Base-by-base conservation (phyloP, 345 rosid genomes). In the Capsella bursapastoris region DNA sequence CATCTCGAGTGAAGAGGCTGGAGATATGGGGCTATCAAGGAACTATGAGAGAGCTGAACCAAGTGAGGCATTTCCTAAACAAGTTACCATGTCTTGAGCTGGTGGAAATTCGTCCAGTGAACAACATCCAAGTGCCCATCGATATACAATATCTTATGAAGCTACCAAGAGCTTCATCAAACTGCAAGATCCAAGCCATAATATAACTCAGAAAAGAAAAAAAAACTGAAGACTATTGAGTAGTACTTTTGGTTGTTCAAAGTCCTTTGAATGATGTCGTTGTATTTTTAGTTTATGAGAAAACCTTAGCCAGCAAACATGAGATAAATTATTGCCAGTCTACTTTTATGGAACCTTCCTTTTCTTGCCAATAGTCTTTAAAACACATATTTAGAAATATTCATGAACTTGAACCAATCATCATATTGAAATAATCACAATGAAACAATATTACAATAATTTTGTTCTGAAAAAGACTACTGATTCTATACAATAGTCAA, bases 71-170 rank as follows among this genome's bases (percentile, higher is more conserved):
- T 65, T 48, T 65, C 44, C 11, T 65, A 52, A 38, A 15, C 11
- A 65, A 48, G 45, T 34, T 65, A 47, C 57, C 45, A 13, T 32
- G 31, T 65, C 69, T 65, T 18, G 57, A 48, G 57, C 69, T 65
- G 31, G 35, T 32, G 35, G 6, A 32, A 32, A 5, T 32, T 32
- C 35, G 7, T 32, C 1, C 35, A 4, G 29, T 15, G 15, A 9
- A 11, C 10, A 28, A 29, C 41, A 5, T 12, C 16, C 57, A 32
- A 65, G 12, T 32, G 15, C 28, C 29, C 69, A 65, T 29, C 14
- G 38, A 63, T 7, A 40, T 38, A 16, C 47, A 25, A 2, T 3
- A 44, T 45, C 29, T 64, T 15, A 4, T 32, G 29, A n/a, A 6
- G 41, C 43, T 47, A 47, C 68, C 68, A 45, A 64, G 53, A 63